Conservation (phyloP, 441 rosid species). For the Populus hybrid region DNA sequence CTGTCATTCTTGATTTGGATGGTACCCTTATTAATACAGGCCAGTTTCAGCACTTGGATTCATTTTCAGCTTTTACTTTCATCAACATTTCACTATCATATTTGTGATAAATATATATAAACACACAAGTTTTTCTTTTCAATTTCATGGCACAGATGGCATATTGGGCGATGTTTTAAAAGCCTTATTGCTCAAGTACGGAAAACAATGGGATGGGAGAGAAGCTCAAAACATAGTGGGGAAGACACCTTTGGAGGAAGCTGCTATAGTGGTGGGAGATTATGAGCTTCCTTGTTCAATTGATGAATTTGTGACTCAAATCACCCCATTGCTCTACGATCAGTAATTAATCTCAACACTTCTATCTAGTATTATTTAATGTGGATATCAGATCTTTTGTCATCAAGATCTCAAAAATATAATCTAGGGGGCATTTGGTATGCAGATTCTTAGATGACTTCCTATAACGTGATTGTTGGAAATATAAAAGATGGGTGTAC, state of each 20-base stretch:
- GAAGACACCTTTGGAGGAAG: conserved; percentile 71
- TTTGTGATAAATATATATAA: neutral
- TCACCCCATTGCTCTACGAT: conserved; percentile 56
- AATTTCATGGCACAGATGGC: conserved; percentile 53
- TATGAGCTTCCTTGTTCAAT: conserved; percentile 71
- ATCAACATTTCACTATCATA: neutral
- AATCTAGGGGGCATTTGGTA: neutral
- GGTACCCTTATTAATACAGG: conserved; percentile 88
- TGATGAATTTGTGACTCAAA: conserved; percentile 59
- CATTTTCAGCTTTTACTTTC: neutral
- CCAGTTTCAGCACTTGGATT: conserved; percentile 5
- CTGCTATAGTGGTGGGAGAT: conserved; percentile 68
- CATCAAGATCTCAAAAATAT: neutral
- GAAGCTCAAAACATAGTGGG: conserved; percentile 59
- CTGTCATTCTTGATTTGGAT: conserved; percentile 80
- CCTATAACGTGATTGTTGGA: no score
- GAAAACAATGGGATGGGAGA: conserved; percentile 93
- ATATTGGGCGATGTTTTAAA: conserved; percentile 58
- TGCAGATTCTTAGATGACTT: neutral
- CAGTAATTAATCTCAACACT: conserved; percentile 36
- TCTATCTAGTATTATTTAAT: neutral
- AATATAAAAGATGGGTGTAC: neutral
- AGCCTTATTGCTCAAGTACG: conserved; percentile 55
- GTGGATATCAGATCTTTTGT: neutral
- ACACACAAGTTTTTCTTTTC: neutral